Conservation (phyloP, 2,329 filamentous ascomycete species). For the Thielaviopsis musarum region DNA sequence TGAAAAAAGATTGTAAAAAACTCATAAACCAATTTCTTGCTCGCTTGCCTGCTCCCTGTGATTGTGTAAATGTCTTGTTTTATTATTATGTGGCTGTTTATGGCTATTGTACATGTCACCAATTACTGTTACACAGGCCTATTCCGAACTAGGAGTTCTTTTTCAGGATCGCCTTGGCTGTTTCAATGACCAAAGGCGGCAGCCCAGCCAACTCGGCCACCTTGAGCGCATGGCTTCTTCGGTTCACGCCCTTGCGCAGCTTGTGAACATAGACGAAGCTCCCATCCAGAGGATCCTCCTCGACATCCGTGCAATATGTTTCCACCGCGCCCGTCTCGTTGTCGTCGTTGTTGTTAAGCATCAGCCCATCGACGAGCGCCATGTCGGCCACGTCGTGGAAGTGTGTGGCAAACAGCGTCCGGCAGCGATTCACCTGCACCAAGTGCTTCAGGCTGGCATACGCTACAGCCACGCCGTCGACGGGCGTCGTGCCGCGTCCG, state of each 20-base stretch:
- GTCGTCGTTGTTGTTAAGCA: neutral
- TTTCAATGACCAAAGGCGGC: slow-evolving; percentile 51
- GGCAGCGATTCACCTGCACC: slow-evolving; percentile 56
- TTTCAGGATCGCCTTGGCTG: slow-evolving; percentile 32
- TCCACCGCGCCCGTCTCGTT: slow-evolving; percentile 28
- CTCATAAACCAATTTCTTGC: neutral
- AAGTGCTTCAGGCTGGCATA: slow-evolving; percentile 80
- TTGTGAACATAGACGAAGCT: slow-evolving; percentile 79
- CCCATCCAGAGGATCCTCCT: slow-evolving; percentile 45
- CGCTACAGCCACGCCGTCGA: slow-evolving; percentile 78
- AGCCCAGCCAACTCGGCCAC: slow-evolving; percentile 79
- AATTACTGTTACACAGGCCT: neutral
- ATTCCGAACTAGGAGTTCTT: neutral
- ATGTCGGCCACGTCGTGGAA: slow-evolving; percentile 77
- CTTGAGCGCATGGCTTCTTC: slow-evolving; percentile 78
- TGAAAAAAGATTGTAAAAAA: slow-evolving; percentile 13
- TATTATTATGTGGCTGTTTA: neutral
- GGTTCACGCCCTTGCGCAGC: slow-evolving; percentile 66
- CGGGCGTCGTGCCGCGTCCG: slow-evolving; percentile 80
- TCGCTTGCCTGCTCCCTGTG: neutral
- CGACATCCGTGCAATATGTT: slow-evolving; percentile 78
- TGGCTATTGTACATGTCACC: neutral
- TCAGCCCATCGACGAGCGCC: slow-evolving; percentile 18
- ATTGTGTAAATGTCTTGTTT: too few relatives aligned
- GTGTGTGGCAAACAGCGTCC: slow-evolving; percentile 85